Percentiles rank a stretch among this genome's conserved stretches.
These are phyloP conservation scores for Cadophora malorum DNA, from an alignment of 2,329 filamentous ascomycete genomes.

Conservation along the genomic window DNA sequence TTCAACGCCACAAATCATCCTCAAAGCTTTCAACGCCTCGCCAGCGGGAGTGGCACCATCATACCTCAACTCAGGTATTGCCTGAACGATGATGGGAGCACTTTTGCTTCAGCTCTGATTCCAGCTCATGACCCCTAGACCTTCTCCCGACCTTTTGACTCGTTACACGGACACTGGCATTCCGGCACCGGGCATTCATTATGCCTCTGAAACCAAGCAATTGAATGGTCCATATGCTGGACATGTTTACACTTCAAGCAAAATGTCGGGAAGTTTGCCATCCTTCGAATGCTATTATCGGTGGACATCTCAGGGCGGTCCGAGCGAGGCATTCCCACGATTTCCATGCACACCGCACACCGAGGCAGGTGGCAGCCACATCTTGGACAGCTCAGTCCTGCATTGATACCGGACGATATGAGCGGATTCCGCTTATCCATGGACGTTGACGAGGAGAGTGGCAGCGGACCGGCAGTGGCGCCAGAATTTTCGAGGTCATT, in stretches of 20 bases:
- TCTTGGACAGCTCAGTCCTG: constrained; percentile 69
- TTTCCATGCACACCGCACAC: constrained; percentile 71
- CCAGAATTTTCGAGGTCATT: constrained; percentile 46
- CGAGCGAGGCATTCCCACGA: constrained; percentile 68
- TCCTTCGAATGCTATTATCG: constrained; percentile 54
- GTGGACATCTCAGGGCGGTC: constrained; percentile 60
- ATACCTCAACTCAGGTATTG: background rate
- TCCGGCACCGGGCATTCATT: constrained; percentile 72
- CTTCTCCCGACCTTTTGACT: constrained; percentile 13
- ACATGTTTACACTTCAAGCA: constrained; percentile 73
- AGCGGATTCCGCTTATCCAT: constrained; percentile 57
- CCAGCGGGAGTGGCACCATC: background rate
- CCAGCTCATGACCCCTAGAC: constrained; percentile 1
- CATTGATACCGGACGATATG: constrained; percentile 61
- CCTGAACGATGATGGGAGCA: background rate
- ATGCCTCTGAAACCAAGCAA: constrained; percentile 70
- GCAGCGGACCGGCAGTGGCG: constrained; percentile 25
- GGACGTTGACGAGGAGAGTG: constrained; percentile 34
- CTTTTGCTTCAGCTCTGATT: background rate
- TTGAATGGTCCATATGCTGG: constrained; percentile 69
- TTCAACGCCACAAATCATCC: background rate
- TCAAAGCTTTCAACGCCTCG: background rate
- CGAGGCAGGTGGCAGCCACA: constrained; percentile 71
- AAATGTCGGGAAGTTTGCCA: constrained; percentile 69
- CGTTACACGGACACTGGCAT: constrained; percentile 66